phyloP scores from a whole-genome alignment of 2,329 filamentous ascomycete genomes.

The Colletotrichum magnum region DNA sequence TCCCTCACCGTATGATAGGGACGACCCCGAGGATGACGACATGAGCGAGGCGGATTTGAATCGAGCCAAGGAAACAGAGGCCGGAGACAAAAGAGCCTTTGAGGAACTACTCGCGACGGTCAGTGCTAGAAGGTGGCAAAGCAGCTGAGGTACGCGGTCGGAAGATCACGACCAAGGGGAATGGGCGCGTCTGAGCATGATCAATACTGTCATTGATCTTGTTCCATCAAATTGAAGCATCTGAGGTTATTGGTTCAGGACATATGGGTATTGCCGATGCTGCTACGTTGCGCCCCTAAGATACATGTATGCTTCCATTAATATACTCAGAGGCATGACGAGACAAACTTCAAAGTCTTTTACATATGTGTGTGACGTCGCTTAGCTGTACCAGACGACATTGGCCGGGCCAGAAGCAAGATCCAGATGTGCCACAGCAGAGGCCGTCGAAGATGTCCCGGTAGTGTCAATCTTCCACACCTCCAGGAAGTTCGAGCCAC shows the following conservation, averaged over 20 bases:
- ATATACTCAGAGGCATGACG: too few relatives aligned
- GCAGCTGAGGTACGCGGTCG: not conserved
- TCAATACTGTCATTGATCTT: too few relatives aligned
- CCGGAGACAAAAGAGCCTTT: not conserved
- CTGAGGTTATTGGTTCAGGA: too few relatives aligned
- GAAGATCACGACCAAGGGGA: too few relatives aligned
- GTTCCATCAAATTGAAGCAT: too few relatives aligned
- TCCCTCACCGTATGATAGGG: not conserved
- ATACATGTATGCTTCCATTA: too few relatives aligned
- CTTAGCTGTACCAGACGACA: conserved; percentile 34
- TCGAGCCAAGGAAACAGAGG: not conserved
- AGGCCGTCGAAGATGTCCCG: conserved; percentile 16
- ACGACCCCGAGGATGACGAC: too few relatives aligned
- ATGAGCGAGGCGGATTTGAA: not conserved
- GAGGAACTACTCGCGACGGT: not conserved
- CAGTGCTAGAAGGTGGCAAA: not conserved
- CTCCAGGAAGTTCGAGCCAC: conserved; percentile 51
- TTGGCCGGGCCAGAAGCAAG: conserved; percentile 24
- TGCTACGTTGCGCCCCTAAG: too few relatives aligned
- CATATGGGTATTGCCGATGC: too few relatives aligned
- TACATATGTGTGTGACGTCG: not conserved
- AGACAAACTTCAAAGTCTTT: not conserved
- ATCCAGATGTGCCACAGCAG: conserved; percentile 18
- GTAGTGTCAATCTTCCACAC: conserved; percentile 50
- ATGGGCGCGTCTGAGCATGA: too few relatives aligned